phyloP scores from a whole-genome alignment of 2,329 filamentous ascomycete genomes.

The Paecilomyces sp. region DNA sequence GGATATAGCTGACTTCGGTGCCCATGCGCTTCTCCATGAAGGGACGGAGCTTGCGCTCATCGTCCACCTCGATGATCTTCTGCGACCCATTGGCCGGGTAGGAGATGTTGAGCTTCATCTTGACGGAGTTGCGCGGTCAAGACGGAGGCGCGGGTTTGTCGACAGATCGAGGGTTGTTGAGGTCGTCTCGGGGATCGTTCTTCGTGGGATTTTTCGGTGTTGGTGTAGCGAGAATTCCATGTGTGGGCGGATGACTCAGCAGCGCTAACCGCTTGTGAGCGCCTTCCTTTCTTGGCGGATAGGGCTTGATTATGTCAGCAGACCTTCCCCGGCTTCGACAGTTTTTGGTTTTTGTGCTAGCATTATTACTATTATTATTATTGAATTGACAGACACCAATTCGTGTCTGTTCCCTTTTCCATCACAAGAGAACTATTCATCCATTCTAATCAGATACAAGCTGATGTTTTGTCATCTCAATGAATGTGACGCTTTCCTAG shows the following conservation, averaged over 20 bases:
- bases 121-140: slow-evolving; percentile 45
- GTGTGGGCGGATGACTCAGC: slow-evolving; percentile 32
- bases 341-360: background rate
- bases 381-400: no score
- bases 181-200: slow-evolving; percentile 27
- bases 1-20: slow-evolving; percentile 40
- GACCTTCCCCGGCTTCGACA: background rate
- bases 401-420: no score
- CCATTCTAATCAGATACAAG: background rate
- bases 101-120: slow-evolving; percentile 73
- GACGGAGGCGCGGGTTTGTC: slow-evolving; percentile 39
- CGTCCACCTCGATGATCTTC: slow-evolving; percentile 98
- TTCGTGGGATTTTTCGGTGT: slow-evolving; percentile 32
- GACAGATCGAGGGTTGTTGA: slow-evolving; percentile 29
- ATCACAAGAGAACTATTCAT: background rate
- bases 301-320: slow-evolving; percentile 19
- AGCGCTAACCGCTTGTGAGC: slow-evolving; percentile 16
- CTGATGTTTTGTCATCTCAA: background rate
- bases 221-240: slow-evolving; percentile 33
- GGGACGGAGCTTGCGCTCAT: slow-evolving; percentile 97
- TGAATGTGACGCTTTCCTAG: no score
- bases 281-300: slow-evolving; percentile 12
- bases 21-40: slow-evolving; percentile 97
- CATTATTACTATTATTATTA: no score
- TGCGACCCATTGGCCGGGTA: slow-evolving; percentile 99